These are phyloP conservation scores for Macaranga tanarius DNA, from an alignment of 441 rosid species.

Conservation along the genomic window DNA sequence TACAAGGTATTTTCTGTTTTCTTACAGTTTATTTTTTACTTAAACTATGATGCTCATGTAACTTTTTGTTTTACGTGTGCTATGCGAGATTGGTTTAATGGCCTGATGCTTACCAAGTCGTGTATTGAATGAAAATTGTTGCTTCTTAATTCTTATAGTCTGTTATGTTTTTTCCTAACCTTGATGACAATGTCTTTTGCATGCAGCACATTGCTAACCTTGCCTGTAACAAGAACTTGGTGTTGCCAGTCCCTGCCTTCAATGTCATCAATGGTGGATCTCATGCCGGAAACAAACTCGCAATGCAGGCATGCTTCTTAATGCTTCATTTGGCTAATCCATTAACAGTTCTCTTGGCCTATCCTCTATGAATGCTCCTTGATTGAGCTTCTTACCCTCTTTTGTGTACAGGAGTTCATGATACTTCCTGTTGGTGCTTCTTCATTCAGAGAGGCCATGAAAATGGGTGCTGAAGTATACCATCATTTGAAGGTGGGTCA, in stretches of 20 bases:
- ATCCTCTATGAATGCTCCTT: background rate
- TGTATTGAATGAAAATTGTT: background rate
- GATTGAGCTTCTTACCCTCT: constrained; percentile 3
- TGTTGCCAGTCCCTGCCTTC: constrained; percentile 95
- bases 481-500: constrained; percentile 75
- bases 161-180: background rate
- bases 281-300: constrained; percentile 97
- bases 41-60: too few relatives aligned
- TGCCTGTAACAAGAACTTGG: constrained; percentile 82
- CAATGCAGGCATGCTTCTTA: constrained; percentile 68
- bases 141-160: background rate
- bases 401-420: constrained; percentile 77
- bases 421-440: constrained; percentile 91
- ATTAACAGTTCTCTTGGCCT: constrained; percentile 3
- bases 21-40: background rate
- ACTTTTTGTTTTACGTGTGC: too few relatives aligned
- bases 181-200: constrained; percentile 17
- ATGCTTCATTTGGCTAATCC: constrained; percentile 1
- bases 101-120: background rate
- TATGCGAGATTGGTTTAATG: too few relatives aligned
- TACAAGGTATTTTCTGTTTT: constrained; percentile 61
- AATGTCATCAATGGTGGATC: constrained; percentile 98
- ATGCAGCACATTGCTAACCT: constrained; percentile 93
- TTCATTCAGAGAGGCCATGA: constrained; percentile 91
- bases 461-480: constrained; percentile 95